Percentiles rank a stretch among this genome's conserved stretches.
Conservation (phyloP, 108 stramenopile species). For the Bacterosira constricta region DNA sequence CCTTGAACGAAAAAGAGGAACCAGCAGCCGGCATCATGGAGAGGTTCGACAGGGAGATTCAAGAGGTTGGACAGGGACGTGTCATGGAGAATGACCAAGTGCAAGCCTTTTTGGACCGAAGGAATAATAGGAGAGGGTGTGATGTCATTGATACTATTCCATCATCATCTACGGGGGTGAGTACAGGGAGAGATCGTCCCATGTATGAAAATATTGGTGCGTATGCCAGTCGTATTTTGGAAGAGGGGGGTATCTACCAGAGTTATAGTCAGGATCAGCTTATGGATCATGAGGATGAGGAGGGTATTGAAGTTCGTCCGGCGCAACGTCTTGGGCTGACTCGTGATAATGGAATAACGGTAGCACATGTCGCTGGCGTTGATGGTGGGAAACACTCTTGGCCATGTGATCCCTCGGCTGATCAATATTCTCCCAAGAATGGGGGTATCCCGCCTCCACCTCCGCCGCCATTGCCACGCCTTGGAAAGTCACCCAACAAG, state of each 20-base stretch:
- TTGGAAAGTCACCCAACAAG: not conserved
- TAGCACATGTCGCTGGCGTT: constrained; percentile 3
- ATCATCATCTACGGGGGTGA: not conserved
- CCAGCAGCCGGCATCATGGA: not conserved
- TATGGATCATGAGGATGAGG: not conserved
- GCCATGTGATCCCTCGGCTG: constrained; percentile 22
- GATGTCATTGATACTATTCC: not conserved
- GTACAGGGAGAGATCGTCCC: constrained; percentile 1
- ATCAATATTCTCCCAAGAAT: constrained; percentile 4
- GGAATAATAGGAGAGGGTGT: not conserved
- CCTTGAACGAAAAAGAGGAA: constrained; percentile 8
- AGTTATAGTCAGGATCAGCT: constrained; percentile 8
- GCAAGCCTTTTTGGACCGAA: constrained; percentile 16
- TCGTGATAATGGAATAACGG: too few relatives aligned
- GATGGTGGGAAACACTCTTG: not conserved
- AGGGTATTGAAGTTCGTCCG: constrained; percentile 1
- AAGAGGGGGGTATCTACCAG: not conserved
- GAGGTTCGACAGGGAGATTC: not conserved
- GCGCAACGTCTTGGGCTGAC: not conserved
- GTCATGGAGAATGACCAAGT: constrained; percentile 18
- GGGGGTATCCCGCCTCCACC: not conserved
- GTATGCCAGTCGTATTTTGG: constrained; percentile 25
- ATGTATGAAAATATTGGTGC: constrained; percentile 24
- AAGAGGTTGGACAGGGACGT: constrained; percentile 4
- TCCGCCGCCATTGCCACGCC: constrained; percentile 1